Evolutionary conservation across 345 rosid genomes (phyloP).

Genomic region (Eucalyptus microcorys): DNA sequence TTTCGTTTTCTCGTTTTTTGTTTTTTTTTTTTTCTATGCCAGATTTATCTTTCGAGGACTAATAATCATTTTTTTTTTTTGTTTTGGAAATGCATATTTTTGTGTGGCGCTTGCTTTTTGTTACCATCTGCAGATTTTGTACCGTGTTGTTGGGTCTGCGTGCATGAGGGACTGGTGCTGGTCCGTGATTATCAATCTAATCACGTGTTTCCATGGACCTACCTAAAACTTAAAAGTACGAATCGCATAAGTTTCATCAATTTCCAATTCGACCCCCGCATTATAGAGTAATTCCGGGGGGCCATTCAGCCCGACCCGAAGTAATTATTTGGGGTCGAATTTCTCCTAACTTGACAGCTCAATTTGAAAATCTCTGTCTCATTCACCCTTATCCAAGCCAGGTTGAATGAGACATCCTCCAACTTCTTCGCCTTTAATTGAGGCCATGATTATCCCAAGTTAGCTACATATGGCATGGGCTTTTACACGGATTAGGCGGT

Average conservation of each 20-base stretch:
- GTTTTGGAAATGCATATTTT: background rate
- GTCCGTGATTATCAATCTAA: background rate
- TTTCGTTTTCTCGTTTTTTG: background rate
- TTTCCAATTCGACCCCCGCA: background rate
- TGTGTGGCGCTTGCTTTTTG: conserved; percentile 7
- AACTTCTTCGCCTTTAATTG: background rate
- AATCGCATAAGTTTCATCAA: background rate
- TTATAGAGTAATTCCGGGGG: background rate
- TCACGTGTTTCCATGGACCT: background rate
- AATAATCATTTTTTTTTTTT: background rate
- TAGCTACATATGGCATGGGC: background rate
- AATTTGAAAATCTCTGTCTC: background rate
- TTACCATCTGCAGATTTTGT: background rate
- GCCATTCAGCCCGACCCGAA: background rate
- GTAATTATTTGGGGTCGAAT: background rate
- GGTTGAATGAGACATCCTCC: background rate
- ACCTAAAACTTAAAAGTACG: background rate
- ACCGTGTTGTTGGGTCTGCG: background rate
- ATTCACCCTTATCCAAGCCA: background rate
- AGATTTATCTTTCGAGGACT: background rate
- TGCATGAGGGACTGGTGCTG: background rate
- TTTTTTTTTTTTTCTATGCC: background rate
- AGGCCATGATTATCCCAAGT: background rate
- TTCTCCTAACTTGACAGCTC: background rate
- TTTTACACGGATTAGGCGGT: background rate